Percentiles rank a stretch among this genome's conserved stretches.
phyloP scores from a whole-genome alignment of 306 rosid genomes.

The Cicer chorassanicum region DNA sequence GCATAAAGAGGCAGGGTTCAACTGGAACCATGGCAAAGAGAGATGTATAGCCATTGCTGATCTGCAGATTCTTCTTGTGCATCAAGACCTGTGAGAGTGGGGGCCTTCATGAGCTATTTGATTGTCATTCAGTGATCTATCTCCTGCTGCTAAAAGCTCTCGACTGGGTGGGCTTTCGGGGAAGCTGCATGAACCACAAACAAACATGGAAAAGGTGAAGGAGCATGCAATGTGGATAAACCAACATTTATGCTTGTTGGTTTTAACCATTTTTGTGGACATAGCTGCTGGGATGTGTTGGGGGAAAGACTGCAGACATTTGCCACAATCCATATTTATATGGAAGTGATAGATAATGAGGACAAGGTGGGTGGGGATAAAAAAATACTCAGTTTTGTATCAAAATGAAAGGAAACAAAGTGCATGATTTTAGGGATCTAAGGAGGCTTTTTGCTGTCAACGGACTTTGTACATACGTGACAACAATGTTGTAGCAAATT shows the following conservation, averaged over 20 bases:
- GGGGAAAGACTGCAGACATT: slow-evolving; percentile 54
- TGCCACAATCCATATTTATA: slow-evolving; percentile 35
- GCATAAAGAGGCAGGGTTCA: slow-evolving; percentile 70
- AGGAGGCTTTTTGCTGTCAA: slow-evolving; percentile 47
- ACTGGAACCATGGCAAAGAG: slow-evolving; percentile 74
- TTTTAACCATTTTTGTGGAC: slow-evolving; percentile 35
- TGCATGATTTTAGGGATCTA: slow-evolving; percentile 43
- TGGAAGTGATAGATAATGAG: slow-evolving; percentile 22
- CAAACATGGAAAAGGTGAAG: slow-evolving; percentile 41
- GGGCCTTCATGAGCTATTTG: slow-evolving; percentile 38
- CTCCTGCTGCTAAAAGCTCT: slow-evolving; percentile 35
- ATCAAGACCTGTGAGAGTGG: slow-evolving; percentile 17
- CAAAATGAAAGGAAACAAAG: slow-evolving; percentile 46
- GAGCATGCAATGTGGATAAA: slow-evolving; percentile 20
- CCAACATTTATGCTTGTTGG: slow-evolving; percentile 41
- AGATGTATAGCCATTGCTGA: slow-evolving; percentile 56
- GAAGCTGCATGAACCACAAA: slow-evolving; percentile 40
- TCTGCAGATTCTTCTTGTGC: slow-evolving; percentile 49
- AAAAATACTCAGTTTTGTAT: slow-evolving; percentile 49
- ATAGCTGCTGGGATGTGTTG: slow-evolving; percentile 49
- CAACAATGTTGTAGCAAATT: slow-evolving; percentile 50
- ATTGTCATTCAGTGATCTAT: slow-evolving; percentile 42
- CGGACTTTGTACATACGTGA: slow-evolving; percentile 54
- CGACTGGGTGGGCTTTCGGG: slow-evolving; percentile 35
- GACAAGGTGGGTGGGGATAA: slow-evolving; percentile 22